These are phyloP conservation scores for Cercospora zeae-maydis DNA, from an alignment of 2,329 filamentous ascomycete genomes.

Conservation along the genomic window DNA sequence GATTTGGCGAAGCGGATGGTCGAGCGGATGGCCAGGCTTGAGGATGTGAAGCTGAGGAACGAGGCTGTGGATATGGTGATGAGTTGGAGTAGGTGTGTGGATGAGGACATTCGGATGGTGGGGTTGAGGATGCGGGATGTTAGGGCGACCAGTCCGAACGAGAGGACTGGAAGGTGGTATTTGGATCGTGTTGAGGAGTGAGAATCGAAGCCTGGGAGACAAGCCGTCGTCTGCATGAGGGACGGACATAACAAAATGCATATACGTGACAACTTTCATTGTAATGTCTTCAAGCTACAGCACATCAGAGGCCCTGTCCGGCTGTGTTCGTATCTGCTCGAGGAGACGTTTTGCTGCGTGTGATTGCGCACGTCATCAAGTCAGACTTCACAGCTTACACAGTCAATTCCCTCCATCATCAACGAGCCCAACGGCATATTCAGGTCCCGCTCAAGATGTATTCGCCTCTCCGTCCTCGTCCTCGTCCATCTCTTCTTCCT, in stretches of 20 bases:
- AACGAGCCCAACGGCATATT: too few species aligned
- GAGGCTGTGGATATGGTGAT: background rate
- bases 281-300: background rate
- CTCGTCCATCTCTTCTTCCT: too few species aligned
- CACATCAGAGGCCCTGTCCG: background rate
- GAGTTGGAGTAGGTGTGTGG: background rate
- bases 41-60: background rate
- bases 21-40: background rate
- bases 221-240: too few species aligned
- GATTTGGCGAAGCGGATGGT: slow-evolving; percentile 12
- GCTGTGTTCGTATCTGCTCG: background rate
- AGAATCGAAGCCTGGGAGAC: background rate
- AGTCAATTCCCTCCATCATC: too few species aligned
- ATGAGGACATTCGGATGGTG: background rate
- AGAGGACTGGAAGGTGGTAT: background rate
- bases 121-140: background rate
- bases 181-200: background rate
- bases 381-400: background rate
- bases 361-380: background rate
- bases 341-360: background rate
- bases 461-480: too few species aligned
- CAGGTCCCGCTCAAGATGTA: too few species aligned
- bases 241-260: too few species aligned
- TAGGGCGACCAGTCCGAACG: background rate
- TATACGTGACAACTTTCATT: background rate